Evolutionary conservation across 2,329 filamentous ascomycete genomes (phyloP).

Genomic region (Emericellopsis cladophorae): DNA sequence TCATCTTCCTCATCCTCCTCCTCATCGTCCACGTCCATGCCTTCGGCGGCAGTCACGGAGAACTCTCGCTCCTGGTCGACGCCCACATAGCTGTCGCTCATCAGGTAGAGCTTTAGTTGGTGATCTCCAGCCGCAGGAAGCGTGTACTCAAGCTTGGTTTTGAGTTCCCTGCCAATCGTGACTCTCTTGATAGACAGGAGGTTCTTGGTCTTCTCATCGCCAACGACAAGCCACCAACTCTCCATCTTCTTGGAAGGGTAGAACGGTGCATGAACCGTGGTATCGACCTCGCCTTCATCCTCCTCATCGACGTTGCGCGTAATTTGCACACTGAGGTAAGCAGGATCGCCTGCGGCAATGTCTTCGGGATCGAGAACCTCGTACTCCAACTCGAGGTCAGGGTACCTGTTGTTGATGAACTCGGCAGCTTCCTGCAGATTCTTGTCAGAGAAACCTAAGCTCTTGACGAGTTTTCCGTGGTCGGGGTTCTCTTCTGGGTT

Average conservation of each 20-base stretch:
- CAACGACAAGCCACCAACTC: slow-evolving; percentile 97
- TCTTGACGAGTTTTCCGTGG: slow-evolving; percentile 64
- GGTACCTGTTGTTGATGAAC: slow-evolving; percentile 95
- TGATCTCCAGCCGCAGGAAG: slow-evolving; percentile 76
- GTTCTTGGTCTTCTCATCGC: slow-evolving; percentile 78
- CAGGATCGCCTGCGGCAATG: slow-evolving; percentile 67
- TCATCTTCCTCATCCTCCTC: slow-evolving; percentile 52
- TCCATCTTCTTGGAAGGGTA: slow-evolving; percentile 87
- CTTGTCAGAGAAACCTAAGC: slow-evolving; percentile 64
- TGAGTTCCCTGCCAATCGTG: slow-evolving; percentile 67
- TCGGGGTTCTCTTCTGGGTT: slow-evolving; percentile 84
- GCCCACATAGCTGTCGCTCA: slow-evolving; percentile 94
- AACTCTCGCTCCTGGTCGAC: slow-evolving; percentile 94
- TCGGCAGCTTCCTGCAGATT: slow-evolving; percentile 82
- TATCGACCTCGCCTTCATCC: slow-evolving; percentile 49
- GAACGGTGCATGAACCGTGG: slow-evolving; percentile 87
- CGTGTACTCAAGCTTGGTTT: slow-evolving; percentile 75
- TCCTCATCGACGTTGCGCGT: slow-evolving; percentile 70
- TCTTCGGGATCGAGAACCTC: slow-evolving; percentile 70
- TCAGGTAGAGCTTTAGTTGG: slow-evolving; percentile 80
- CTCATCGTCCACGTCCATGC: slow-evolving; percentile 88
- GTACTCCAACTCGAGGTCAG: slow-evolving; percentile 85
- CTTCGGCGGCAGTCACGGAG: slow-evolving; percentile 72
- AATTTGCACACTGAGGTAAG: slow-evolving; percentile 74
- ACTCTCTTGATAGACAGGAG: slow-evolving; percentile 90